Conservation (phyloP, 352 stramenopile genomes). For the Pythium aristosporum region DNA sequence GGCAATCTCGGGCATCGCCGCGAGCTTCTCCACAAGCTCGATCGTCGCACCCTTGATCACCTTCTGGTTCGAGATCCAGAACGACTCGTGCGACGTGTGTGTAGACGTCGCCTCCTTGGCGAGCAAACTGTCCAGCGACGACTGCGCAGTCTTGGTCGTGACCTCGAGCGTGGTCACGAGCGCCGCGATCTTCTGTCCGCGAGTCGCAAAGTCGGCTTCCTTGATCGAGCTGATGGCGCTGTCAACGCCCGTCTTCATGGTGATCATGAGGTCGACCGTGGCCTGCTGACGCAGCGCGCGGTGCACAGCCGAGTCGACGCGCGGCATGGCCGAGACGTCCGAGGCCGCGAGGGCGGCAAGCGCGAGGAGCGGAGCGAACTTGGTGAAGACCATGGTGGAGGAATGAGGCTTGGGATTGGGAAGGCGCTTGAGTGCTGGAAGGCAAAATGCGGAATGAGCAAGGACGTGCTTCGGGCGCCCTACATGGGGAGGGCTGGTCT, state of each 20-base stretch:
- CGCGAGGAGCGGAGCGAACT: constrained; percentile 20
- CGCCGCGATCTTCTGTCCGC: too few relatives aligned
- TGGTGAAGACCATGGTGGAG: constrained; percentile 18
- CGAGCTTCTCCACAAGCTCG: constrained; percentile 23
- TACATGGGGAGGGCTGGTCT: too few relatives aligned
- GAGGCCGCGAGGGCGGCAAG: constrained; percentile 15
- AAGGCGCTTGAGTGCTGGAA: constrained; percentile 1
- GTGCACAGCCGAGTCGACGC: constrained; percentile 28
- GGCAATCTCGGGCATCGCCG: constrained; percentile 5
- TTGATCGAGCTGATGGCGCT: constrained; percentile 15
- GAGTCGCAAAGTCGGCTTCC: constrained; percentile 5
- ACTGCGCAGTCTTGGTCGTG: too few relatives aligned
- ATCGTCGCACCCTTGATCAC: constrained; percentile 4
- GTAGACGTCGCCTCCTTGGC: too few relatives aligned
- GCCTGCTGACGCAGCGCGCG: constrained; percentile 28
- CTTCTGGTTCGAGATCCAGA: constrained; percentile 18
- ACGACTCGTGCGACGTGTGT: not conserved
- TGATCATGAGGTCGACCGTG: constrained; percentile 37
- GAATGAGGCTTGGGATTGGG: not conserved
- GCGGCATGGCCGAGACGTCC: constrained; percentile 17
- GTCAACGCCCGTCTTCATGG: constrained; percentile 23
- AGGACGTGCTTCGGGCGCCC: not conserved
- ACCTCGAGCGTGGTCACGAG: too few relatives aligned
- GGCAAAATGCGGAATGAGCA: constrained; percentile 12
- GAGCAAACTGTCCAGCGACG: too few relatives aligned